phyloP scores from a whole-genome alignment of 2,329 filamentous ascomycete species.

The Neonectria coccinea region DNA sequence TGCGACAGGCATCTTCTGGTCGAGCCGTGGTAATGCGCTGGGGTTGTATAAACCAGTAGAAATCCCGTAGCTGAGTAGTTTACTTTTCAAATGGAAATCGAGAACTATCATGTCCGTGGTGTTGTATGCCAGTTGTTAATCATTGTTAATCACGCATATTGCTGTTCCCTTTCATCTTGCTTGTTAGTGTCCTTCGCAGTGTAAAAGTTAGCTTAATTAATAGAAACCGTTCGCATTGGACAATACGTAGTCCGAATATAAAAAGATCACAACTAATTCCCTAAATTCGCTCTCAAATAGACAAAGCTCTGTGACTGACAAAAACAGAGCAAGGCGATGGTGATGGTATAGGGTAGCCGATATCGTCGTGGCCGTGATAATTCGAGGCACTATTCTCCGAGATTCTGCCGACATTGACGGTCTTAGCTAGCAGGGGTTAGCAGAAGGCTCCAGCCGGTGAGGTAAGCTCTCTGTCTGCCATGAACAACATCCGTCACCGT shows the following conservation, averaged over 20 bases:
- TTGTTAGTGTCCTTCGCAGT: no score
- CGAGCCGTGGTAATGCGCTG: neutral
- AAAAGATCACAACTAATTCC: neutral
- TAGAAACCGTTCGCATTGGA: neutral
- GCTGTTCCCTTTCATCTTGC: no score
- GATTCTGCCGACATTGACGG: constrained; percentile 47
- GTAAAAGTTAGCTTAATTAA: no score
- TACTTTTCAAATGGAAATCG: neutral
- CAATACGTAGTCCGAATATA: neutral
- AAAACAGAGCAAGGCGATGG: neutral
- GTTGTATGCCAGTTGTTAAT: no score
- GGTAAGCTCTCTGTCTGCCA: constrained; percentile 53
- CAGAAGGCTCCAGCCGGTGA: constrained; percentile 55
- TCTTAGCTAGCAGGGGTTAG: constrained; percentile 39
- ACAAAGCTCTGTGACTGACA: neutral
- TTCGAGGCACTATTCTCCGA: constrained; percentile 40
- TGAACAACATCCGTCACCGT: constrained; percentile 38
- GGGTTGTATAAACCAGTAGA: no score
- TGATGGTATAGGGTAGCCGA: constrained; percentile 25
- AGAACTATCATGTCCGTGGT: neutral
- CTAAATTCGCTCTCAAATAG: neutral
- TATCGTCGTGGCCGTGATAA: neutral
- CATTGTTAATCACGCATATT: no score
- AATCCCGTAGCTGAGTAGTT: neutral
- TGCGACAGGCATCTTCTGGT: neutral